Evolutionary conservation across 2,329 filamentous ascomycete species (phyloP).

Genomic region (Colletotrichum trifolii): DNA sequence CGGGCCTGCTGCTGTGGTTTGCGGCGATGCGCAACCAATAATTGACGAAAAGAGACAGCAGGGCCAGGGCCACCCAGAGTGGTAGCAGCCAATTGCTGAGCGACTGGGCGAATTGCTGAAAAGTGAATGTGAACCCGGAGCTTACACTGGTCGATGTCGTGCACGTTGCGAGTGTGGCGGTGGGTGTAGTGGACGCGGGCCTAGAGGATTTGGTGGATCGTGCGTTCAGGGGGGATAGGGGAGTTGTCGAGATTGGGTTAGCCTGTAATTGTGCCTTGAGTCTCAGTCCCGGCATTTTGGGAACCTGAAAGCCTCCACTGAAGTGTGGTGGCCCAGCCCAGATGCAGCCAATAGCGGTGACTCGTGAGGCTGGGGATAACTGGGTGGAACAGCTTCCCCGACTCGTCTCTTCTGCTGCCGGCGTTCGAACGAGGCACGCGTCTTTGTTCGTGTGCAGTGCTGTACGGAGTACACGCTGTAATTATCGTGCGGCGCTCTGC

Average conservation of each 20-base stretch:
- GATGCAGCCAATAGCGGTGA: neutral
- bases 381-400: no score
- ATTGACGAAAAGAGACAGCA: constrained; percentile 18
- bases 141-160: no score
- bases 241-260: constrained; percentile 31
- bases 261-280: constrained; percentile 23
- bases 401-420: no score
- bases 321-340: no score
- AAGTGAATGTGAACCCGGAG: no score
- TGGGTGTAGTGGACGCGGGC: no score
- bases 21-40: constrained; percentile 2
- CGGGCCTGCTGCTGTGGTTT: neutral
- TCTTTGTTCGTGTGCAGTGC: no score
- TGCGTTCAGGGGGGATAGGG: constrained; percentile 26
- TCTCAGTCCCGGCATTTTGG: constrained; percentile 36
- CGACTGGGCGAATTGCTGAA: neutral
- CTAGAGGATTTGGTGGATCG: constrained; percentile 11
- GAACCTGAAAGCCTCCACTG: constrained; percentile 6
- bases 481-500: no score
- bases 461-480: no score
- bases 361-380: constrained; percentile 16
- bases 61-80: no score
- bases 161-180: no score
- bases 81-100: neutral
- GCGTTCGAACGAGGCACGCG: no score